These are phyloP conservation scores for Asterophora lycoperdoides DNA, from an alignment of 768 basidiomycete genomes.

Conservation along the genomic window DNA sequence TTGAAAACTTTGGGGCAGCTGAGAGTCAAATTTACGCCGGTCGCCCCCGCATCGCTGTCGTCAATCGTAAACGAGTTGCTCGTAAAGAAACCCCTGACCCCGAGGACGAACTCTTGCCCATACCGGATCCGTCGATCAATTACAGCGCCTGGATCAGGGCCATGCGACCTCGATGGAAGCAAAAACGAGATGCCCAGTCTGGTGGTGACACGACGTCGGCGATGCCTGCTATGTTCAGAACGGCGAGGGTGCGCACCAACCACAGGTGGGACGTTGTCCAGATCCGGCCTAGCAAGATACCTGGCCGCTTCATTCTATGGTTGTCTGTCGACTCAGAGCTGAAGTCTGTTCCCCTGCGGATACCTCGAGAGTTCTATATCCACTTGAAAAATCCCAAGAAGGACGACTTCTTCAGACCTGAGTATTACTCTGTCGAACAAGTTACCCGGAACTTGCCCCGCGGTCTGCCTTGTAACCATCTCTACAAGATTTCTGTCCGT, in stretches of 20 bases:
- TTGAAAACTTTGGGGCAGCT: conserved; percentile 52
- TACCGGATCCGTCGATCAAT: conserved; percentile 60
- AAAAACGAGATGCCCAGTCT: conserved; percentile 44
- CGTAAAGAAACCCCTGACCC: conserved; percentile 41
- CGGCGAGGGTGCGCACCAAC: conserved; percentile 51
- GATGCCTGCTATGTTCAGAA: conserved; percentile 74
- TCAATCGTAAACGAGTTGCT: conserved; percentile 42
- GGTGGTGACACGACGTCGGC: conserved; percentile 37
- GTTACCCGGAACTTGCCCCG: conserved; percentile 78
- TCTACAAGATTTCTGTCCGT: conserved; percentile 79
- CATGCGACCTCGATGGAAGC: conserved; percentile 76
- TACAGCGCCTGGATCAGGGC: conserved; percentile 78
- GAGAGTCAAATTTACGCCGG: conserved; percentile 11
- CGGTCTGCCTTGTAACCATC: conserved; percentile 67
- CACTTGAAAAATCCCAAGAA: conserved; percentile 71
- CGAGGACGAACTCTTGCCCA: conserved; percentile 33
- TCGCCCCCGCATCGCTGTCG: conserved; percentile 47
- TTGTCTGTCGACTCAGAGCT: conserved; percentile 77
- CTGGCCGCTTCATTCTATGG: conserved; percentile 88
- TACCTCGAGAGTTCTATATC: conserved; percentile 90
- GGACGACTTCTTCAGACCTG: conserved; percentile 59
- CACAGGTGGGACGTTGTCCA: conserved; percentile 92
- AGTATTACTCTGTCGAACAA: conserved; percentile 67
- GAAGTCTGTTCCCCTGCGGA: conserved; percentile 74
- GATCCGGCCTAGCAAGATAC: conserved; percentile 68